Evolutionary conservation across 1,284 basidiomycete genomes (phyloP), one percentile per base, ranked within the genome.

Genomic region (Papiliotrema flavescens): DNA sequence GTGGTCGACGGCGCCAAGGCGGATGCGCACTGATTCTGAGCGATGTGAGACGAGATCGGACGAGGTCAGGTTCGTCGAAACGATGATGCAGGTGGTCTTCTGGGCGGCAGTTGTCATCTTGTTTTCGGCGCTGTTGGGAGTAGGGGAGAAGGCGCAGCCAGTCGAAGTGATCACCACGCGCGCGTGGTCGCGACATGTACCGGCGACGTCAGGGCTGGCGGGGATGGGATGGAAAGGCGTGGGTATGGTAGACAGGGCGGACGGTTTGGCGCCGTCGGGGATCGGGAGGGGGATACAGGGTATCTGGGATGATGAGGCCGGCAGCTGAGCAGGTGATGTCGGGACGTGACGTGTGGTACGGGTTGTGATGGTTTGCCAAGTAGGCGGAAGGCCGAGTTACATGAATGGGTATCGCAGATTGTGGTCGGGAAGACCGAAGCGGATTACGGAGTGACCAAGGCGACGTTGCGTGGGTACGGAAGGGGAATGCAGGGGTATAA

Each of bases 221-320:
- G 11, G 35, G 35, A 37, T 37, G 35, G 35, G 35, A 11, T 37
- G 41, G 20, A 43, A 14, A 43, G 14, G 20, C 20, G 14, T 43
- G 20, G 41, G 20, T 9, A 43, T 43, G 14, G 20, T 15, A 22
- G 14, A 22, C 20, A 11, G 41, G 9, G 41, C 9, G 13, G 41
- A 46, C 20, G 24, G 20, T 17, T 13, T 7, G 24, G 24, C 13
- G 22, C 22, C 20, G 44, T 7, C 19, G 24, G 44, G 24, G 7
- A 19, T 24, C 11, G 22, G 24, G 44, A 22, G 20, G 24, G 24
- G 24, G 8, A 20, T 49, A 5, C 23, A 49, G 37, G 48, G 48
- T 4, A 40, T 40, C 8, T 49, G 48, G 48, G 48, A 49, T 23
- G 24, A 35, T n/a, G 48, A 49, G 48, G 9, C 28, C n/a, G 34